A percentile compares a stretch with the other conserved stretches of the same genome.
These are phyloP conservation scores for Cordyceps cicadae DNA, from an alignment of 2,329 filamentous ascomycete genomes.

Conservation along the genomic window DNA sequence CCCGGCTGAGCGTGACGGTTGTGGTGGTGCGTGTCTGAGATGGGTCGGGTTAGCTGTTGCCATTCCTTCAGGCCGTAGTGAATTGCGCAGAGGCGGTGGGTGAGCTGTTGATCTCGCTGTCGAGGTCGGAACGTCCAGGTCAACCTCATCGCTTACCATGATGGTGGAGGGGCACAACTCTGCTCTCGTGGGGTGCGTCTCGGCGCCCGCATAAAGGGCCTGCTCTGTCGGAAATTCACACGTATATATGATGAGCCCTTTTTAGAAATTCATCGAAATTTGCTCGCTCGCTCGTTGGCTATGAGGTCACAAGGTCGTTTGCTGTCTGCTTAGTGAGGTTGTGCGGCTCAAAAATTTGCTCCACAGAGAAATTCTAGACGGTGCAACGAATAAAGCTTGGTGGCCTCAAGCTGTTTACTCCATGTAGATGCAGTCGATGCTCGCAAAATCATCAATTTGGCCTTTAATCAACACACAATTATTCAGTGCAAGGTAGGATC, in stretches of 20 bases:
- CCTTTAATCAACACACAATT: background rate
- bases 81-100: too few relatives aligned
- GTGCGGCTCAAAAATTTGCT: constrained; percentile 7
- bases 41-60: background rate
- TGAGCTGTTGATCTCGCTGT: background rate
- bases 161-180: constrained; percentile 7
- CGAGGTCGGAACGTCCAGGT: background rate
- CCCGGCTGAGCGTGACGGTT: constrained; percentile 19
- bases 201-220: background rate
- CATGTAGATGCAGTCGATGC: background rate
- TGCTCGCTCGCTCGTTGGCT: background rate
- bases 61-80: too few relatives aligned
- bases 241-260: background rate
- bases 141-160: background rate
- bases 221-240: background rate
- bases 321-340: background rate
- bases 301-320: background rate
- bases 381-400: background rate
- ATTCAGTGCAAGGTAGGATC: background rate
- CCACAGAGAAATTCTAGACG: background rate
- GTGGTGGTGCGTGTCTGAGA: background rate
- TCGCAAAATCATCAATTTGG: background rate
- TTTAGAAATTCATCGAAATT: background rate
- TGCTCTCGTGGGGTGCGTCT: background rate
- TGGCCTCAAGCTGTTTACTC: background rate